These are phyloP conservation scores for Arthroderma sp. DNA, from an alignment of 2,329 filamentous ascomycete species.

Conservation along the genomic window DNA sequence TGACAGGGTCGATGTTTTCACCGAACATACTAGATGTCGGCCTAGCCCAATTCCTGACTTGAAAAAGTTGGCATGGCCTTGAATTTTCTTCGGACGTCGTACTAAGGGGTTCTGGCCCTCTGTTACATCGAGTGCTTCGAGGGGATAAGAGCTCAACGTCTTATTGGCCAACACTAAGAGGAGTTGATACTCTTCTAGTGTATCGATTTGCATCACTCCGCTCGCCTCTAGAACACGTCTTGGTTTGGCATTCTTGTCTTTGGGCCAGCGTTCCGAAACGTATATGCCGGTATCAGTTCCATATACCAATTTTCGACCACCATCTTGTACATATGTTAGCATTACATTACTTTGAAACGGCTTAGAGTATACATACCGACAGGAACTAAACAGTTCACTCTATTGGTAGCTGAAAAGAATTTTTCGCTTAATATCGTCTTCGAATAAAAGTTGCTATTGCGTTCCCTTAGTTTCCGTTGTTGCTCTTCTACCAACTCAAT, in stretches of 20 bases:
- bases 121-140: constrained; percentile 72
- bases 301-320: constrained; percentile 84
- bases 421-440: constrained; percentile 62
- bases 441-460: constrained; percentile 55
- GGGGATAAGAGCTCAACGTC: constrained; percentile 75
- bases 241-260: constrained; percentile 60
- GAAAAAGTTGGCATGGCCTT: constrained; percentile 97
- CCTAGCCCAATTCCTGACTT: constrained; percentile 91
- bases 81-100: constrained; percentile 88
- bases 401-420: constrained; percentile 79
- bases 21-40: constrained; percentile 86
- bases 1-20: constrained; percentile 84
- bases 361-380: constrained; percentile 49
- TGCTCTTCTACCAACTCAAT: constrained; percentile 89
- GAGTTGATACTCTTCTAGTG: constrained; percentile 87
- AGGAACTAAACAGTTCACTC: constrained; percentile 88
- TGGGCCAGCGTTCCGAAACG: constrained; percentile 78
- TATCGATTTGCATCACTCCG: constrained; percentile 87
- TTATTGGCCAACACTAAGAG: constrained; percentile 87
- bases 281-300: constrained; percentile 92
- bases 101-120: constrained; percentile 59
- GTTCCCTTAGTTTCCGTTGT: constrained; percentile 69
- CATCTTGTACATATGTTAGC: constrained; percentile 46
- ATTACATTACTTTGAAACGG: constrained; percentile 1
- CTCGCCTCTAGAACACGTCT: constrained; percentile 73